A percentile compares a stretch with the other conserved stretches of the same genome.
These are phyloP conservation scores for Hydnomerulius pinastri DNA, from an alignment of 768 basidiomycete species.

Conservation along the genomic window DNA sequence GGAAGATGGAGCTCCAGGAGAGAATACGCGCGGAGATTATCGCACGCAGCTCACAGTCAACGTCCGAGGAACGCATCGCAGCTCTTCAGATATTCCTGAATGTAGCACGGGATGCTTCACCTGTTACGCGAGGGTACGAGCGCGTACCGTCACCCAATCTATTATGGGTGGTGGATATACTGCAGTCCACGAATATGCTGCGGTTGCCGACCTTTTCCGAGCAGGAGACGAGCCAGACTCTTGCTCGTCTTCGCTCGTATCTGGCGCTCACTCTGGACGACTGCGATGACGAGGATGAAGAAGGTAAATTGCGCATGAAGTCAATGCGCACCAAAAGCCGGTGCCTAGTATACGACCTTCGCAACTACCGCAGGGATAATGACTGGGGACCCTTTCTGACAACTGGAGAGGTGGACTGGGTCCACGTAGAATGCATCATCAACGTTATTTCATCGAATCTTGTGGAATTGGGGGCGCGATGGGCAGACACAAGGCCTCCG, in stretches of 20 bases:
- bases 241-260: conserved; percentile 50
- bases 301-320: conserved; percentile 27
- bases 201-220: conserved; percentile 12
- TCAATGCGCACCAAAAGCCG: conserved; percentile 49
- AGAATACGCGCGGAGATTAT: conserved; percentile 45
- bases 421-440: conserved; percentile 60
- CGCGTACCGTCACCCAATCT: conserved; percentile 40
- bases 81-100: conserved; percentile 44
- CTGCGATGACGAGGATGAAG: conserved; percentile 29
- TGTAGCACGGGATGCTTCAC: conserved; percentile 39
- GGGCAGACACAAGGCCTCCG: conserved; percentile 45
- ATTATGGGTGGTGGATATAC: conserved; percentile 46
- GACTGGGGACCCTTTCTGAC: conserved; percentile 61
- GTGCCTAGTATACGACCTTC: conserved; percentile 63
- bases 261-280: conserved; percentile 46
- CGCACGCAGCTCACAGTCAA: conserved; percentile 17
- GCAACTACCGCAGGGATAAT: conserved; percentile 52
- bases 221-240: conserved; percentile 30
- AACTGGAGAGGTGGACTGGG: conserved; percentile 56
- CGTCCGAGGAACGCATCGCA: conserved; percentile 28
- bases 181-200: conserved; percentile 43
- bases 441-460: conserved; percentile 56
- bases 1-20: conserved; percentile 39
- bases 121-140: conserved; percentile 23
- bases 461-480: conserved; percentile 42